These are phyloP conservation scores for Aspergillus steynii DNA, from an alignment of 495 filamentous ascomycete species.

Conservation along the genomic window DNA sequence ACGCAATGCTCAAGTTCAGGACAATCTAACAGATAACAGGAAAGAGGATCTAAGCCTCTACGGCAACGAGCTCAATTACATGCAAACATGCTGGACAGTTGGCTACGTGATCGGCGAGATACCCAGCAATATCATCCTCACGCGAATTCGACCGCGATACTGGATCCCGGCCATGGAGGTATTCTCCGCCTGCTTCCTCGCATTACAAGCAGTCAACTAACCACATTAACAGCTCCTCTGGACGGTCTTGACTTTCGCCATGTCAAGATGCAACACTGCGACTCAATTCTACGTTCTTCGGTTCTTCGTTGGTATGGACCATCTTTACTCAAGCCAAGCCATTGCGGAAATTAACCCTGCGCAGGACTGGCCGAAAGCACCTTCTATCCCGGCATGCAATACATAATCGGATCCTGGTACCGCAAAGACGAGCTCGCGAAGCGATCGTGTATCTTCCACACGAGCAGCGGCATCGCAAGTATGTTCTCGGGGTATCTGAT, in stretches of 20 bases:
- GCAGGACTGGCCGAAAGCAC: conserved; percentile 45
- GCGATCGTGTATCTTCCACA: conserved; percentile 64
- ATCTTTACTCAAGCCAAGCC: conserved; percentile 10
- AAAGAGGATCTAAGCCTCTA: conserved; percentile 61
- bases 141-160: conserved; percentile 53
- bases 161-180: conserved; percentile 57
- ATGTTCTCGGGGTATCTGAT: conserved; percentile 63
- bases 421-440: conserved; percentile 56
- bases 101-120: conserved; percentile 65
- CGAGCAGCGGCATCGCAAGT: conserved; percentile 49
- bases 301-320: conserved; percentile 54
- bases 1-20: not conserved
- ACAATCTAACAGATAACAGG: conserved; percentile 33
- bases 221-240: conserved; percentile 46
- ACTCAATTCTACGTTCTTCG: conserved; percentile 56
- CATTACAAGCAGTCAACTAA: too few relatives aligned
- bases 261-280: conserved; percentile 46
- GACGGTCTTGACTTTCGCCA: conserved; percentile 52
- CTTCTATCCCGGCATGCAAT: conserved; percentile 49
- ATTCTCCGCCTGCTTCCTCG: not conserved
- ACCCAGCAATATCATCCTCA: conserved; percentile 60
- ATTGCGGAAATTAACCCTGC: not conserved
- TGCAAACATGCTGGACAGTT: conserved; percentile 60
- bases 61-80: conserved; percentile 52
- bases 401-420: conserved; percentile 52